Conservation (phyloP, 2,329 filamentous ascomycete species). For the Massarina eburnea region DNA sequence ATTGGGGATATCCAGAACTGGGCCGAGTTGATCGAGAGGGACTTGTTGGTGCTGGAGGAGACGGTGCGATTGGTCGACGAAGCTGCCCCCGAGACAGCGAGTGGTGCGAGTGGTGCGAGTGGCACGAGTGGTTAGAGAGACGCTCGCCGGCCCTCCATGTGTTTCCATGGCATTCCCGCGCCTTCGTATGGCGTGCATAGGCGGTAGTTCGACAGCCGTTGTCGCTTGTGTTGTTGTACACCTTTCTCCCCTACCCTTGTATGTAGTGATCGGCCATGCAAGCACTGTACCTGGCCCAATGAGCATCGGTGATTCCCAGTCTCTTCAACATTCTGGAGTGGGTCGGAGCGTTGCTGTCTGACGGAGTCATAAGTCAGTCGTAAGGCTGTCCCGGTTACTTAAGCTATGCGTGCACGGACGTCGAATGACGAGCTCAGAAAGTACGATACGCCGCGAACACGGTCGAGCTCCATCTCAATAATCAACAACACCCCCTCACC, state of each 20-base stretch:
- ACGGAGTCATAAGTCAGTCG: not conserved
- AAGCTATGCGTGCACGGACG: constrained; percentile 2
- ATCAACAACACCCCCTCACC: constrained; percentile 10
- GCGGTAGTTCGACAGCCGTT: too few species aligned
- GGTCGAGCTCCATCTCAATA: constrained; percentile 9
- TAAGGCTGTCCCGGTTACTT: not conserved
- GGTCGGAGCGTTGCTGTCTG: not conserved
- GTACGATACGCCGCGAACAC: constrained; percentile 10
- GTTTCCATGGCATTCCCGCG: too few species aligned
- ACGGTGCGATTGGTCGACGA: constrained; percentile 40
- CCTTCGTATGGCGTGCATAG: too few species aligned
- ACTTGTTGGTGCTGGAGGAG: constrained; percentile 45
- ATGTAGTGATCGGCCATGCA: too few species aligned
- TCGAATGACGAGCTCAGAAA: constrained; percentile 1
- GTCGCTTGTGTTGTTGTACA: too few species aligned
- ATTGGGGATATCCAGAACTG: constrained; percentile 83
- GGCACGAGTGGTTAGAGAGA: too few species aligned
- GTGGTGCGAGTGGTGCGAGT: constrained; percentile 33
- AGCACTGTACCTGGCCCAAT: too few species aligned
- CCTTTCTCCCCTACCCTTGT: too few species aligned
- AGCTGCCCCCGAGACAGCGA: constrained; percentile 28
- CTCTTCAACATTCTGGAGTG: not conserved
- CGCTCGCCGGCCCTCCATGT: too few species aligned
- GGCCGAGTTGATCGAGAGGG: constrained; percentile 72
- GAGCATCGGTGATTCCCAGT: not conserved